Percentiles rank a stretch among this genome's conserved stretches.
Evolutionary conservation across 1,284 basidiomycete species (phyloP).

Genomic region (Cerrena zonata): DNA sequence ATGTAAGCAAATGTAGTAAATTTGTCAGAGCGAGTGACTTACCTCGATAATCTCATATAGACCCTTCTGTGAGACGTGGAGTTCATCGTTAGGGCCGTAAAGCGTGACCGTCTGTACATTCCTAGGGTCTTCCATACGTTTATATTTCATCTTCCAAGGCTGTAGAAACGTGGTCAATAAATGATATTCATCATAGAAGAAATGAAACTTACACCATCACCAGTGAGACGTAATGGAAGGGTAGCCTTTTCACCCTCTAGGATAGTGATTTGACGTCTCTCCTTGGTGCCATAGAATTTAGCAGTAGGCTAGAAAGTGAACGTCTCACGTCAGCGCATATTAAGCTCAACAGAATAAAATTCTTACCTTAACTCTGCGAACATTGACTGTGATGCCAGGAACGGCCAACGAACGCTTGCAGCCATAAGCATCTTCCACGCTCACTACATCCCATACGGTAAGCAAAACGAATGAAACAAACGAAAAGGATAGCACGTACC

Average conservation of each 20-base stretch:
- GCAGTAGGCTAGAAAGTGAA: constrained; percentile 63
- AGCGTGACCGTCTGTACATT: constrained; percentile 43
- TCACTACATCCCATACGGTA: constrained; percentile 42
- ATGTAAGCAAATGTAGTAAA: constrained; percentile 8
- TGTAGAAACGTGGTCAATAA: constrained; percentile 27
- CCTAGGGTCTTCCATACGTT: constrained; percentile 45
- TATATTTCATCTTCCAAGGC: constrained; percentile 85
- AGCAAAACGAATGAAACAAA: neutral
- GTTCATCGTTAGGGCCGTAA: constrained; percentile 62
- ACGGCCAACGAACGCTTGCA: constrained; percentile 78
- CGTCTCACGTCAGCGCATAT: neutral
- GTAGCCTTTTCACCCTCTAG: constrained; percentile 72
- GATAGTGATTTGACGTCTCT: constrained; percentile 56
- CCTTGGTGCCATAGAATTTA: constrained; percentile 69
- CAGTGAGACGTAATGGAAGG: constrained; percentile 79
- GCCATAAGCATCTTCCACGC: constrained; percentile 83
- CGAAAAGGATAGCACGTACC: constrained; percentile 37
- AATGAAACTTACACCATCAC: constrained; percentile 63
- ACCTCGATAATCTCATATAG: constrained; percentile 73
- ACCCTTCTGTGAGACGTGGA: constrained; percentile 68
- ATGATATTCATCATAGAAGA: neutral
- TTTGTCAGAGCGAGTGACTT: constrained; percentile 14
- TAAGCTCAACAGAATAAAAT: constrained; percentile 3
- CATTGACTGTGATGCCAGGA: constrained; percentile 80
- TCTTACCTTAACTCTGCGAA: constrained; percentile 75